A percentile compares a stretch with the other conserved stretches of the same genome.
Evolutionary conservation across 805 yeast genomes (phyloP).

Genomic region (Candida oleophila): DNA sequence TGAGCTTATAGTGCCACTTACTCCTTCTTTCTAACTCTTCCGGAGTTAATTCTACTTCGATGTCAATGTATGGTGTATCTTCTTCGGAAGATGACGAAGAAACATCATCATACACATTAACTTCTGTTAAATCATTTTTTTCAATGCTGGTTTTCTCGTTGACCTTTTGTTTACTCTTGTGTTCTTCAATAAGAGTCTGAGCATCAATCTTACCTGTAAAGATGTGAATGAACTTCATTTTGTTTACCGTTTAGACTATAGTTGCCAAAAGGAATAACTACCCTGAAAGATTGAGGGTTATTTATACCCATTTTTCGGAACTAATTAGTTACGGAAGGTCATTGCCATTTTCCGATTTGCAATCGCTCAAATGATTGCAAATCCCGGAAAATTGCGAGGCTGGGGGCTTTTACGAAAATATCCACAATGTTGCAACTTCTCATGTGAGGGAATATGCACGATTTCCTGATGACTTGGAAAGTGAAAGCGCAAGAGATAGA

Average conservation of each 20-base stretch:
- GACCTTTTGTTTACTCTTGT: neutral
- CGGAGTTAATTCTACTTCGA: conserved; percentile 16
- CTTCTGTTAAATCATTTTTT: neutral
- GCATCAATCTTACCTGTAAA: neutral
- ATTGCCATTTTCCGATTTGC: no score
- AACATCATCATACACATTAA: conserved; percentile 1
- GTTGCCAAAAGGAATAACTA: no score
- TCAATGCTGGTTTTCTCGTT: neutral
- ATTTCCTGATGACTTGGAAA: neutral
- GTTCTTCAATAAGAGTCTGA: neutral
- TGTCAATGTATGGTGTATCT: conserved; percentile 20
- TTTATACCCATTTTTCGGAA: neutral
- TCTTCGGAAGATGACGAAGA: neutral
- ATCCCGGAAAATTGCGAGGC: neutral
- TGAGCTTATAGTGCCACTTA: conserved; percentile 20
- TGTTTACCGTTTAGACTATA: no score
- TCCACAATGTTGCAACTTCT: neutral
- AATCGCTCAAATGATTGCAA: neutral
- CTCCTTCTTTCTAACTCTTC: conserved; percentile 20
- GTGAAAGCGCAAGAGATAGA: neutral
- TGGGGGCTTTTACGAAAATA: neutral
- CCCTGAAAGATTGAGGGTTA: no score
- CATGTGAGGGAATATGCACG: neutral
- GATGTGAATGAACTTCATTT: neutral
- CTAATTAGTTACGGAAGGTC: neutral